These are phyloP conservation scores for Cucurbita maxima DNA, from an alignment of 306 rosid genomes.

Conservation along the genomic window DNA sequence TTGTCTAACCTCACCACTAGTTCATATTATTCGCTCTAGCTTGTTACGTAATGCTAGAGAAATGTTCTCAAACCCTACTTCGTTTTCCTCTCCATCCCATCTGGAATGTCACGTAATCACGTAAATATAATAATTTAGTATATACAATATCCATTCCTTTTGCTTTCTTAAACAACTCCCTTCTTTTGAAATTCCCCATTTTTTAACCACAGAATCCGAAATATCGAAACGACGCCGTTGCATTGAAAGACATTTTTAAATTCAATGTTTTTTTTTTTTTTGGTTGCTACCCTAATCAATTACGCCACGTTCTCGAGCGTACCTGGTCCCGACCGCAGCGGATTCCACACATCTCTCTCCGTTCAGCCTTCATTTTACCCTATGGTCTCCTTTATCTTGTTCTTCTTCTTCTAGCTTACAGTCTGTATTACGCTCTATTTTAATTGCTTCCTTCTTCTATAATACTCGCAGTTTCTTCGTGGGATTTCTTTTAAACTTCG, in stretches of 20 bases:
- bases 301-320: conserved; percentile 7
- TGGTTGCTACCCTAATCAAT: background rate
- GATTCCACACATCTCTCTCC: background rate
- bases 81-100: too few species aligned
- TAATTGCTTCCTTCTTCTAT: conserved; percentile 4
- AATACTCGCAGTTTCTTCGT: background rate
- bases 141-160: too few species aligned
- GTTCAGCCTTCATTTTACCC: background rate
- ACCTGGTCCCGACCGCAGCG: background rate
- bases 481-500: conserved; percentile 2
- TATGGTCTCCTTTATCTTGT: background rate
- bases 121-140: too few species aligned
- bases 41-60: too few species aligned
- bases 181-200: background rate
- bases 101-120: too few species aligned
- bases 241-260: background rate
- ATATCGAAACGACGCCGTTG: background rate
- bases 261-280: background rate
- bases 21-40: too few species aligned
- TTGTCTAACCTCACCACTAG: too few species aligned
- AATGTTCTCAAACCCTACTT: too few species aligned
- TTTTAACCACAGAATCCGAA: background rate
- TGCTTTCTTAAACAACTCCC: background rate
- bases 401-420: conserved; percentile 10
- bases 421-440: conserved; percentile 24